Percentiles rank a stretch among this genome's conserved stretches.
Evolutionary conservation across 2,329 filamentous ascomycete species (phyloP).

Genomic region (Rhexocercosporidium sp.): DNA sequence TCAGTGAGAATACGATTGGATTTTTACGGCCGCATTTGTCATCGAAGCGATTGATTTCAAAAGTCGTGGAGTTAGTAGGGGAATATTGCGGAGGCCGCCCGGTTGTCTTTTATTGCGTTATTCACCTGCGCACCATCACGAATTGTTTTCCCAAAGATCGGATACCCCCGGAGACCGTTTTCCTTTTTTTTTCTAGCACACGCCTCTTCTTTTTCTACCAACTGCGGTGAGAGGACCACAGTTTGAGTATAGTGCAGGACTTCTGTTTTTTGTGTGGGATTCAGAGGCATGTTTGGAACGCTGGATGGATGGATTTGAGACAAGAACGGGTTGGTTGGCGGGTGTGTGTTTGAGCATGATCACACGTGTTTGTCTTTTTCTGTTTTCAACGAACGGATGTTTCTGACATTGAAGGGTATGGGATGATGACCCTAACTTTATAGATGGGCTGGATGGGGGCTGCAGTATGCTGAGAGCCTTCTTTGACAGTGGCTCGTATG

Average conservation of each 20-base stretch:
- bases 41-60: slow-evolving; percentile 9
- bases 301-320: slow-evolving; percentile 13
- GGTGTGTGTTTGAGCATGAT: slow-evolving; percentile 19
- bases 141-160: slow-evolving; percentile 32
- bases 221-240: slow-evolving; percentile 1
- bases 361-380: slow-evolving; percentile 5
- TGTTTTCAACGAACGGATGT: neutral
- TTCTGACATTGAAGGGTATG: slow-evolving; percentile 2
- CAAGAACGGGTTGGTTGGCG: neutral
- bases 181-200: slow-evolving; percentile 17
- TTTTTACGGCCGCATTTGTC: slow-evolving; percentile 13
- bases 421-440: neutral
- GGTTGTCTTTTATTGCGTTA: slow-evolving; percentile 14
- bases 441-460: neutral
- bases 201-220: slow-evolving; percentile 11
- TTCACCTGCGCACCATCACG: slow-evolving; percentile 18
- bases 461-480: neutral
- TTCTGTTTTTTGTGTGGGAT: slow-evolving; percentile 4
- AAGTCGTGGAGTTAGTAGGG: neutral
- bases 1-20: slow-evolving; percentile 16
- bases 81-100: slow-evolving; percentile 1
- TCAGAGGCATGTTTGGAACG: slow-evolving; percentile 7
- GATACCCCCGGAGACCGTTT: slow-evolving; percentile 35
- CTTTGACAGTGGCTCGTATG: neutral
- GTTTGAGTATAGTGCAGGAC: slow-evolving; percentile 18